Evolutionary conservation across 192 early-diverging fungal species (phyloP).

Genomic region (Mortierella alpina): DNA sequence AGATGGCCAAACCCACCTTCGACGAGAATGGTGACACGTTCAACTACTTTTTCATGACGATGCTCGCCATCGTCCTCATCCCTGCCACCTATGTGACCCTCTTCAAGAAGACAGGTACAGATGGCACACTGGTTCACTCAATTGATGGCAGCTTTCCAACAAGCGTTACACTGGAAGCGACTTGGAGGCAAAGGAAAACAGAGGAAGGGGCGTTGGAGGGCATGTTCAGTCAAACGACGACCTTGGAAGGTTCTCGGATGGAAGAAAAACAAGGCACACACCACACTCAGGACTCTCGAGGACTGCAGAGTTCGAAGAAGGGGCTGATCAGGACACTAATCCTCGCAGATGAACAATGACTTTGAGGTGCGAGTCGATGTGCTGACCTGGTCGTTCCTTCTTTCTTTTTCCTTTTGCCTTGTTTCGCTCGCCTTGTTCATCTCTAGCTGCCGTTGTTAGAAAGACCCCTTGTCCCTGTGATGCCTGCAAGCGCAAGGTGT

Average conservation of each 20-base stretch:
- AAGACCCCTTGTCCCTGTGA: conserved; percentile 49
- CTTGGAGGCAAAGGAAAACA: too few species aligned
- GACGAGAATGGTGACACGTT: conserved; percentile 96
- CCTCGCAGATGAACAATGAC: too few species aligned
- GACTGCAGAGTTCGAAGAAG: too few species aligned
- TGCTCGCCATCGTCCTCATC: conserved; percentile 84
- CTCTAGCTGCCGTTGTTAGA: conserved; percentile 17
- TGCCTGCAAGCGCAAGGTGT: conserved; percentile 46
- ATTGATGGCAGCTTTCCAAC: too few species aligned
- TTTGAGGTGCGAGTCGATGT: background rate
- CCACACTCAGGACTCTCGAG: too few species aligned
- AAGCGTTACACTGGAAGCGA: too few species aligned
- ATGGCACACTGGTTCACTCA: too few species aligned
- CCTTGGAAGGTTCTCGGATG: too few species aligned
- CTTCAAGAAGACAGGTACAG: conserved; percentile 53
- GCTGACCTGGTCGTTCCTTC: background rate
- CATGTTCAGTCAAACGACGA: too few species aligned
- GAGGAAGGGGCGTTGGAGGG: too few species aligned
- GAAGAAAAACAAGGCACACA: too few species aligned
- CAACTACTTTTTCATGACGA: conserved; percentile 91
- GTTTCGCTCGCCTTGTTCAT: background rate
- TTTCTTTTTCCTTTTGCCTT: background rate
- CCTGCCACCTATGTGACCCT: conserved; percentile 75
- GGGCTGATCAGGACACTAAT: too few species aligned
- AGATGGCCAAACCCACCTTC: conserved; percentile 83